phyloP scores from a whole-genome alignment of 2,329 filamentous ascomycete species.

The Alternaria consortialis region DNA sequence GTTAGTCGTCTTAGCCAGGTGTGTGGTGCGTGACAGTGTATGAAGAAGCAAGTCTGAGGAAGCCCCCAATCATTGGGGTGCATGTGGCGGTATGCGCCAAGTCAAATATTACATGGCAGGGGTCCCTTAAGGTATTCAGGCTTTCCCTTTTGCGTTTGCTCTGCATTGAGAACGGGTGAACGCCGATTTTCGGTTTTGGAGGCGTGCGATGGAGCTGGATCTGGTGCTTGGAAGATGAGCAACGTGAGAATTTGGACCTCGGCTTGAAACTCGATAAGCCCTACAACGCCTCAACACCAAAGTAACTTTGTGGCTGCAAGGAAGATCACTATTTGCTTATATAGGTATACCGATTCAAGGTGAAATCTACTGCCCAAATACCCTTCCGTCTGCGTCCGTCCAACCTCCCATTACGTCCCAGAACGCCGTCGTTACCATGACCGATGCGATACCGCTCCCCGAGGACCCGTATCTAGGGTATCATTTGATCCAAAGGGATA shows the following conservation, averaged over 20 bases:
- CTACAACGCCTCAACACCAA: constrained; percentile 21
- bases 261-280: constrained; percentile 31
- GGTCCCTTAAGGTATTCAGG: constrained; percentile 21
- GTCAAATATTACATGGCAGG: constrained; percentile 22
- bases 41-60: constrained; percentile 35
- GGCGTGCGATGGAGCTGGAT: constrained; percentile 10
- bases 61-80: constrained; percentile 33
- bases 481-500: constrained; percentile 17
- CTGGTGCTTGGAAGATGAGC: constrained; percentile 12
- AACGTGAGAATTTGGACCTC: constrained; percentile 15
- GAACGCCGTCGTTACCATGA: constrained; percentile 18
- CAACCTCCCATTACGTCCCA: constrained; percentile 7
- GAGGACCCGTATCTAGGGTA: constrained; percentile 22
- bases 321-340: constrained; percentile 9
- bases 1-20: constrained; percentile 7
- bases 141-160: constrained; percentile 29
- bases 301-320: constrained; percentile 23
- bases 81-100: constrained; percentile 38
- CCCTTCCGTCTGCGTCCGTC: not conserved
- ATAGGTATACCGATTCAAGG: constrained; percentile 3
- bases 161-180: constrained; percentile 12
- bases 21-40: constrained; percentile 19
- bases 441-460: constrained; percentile 12
- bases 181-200: not conserved
- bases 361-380: not conserved